Evolutionary conservation across 1,284 basidiomycete genomes (phyloP).

Genomic region (Puccinia horiana): DNA sequence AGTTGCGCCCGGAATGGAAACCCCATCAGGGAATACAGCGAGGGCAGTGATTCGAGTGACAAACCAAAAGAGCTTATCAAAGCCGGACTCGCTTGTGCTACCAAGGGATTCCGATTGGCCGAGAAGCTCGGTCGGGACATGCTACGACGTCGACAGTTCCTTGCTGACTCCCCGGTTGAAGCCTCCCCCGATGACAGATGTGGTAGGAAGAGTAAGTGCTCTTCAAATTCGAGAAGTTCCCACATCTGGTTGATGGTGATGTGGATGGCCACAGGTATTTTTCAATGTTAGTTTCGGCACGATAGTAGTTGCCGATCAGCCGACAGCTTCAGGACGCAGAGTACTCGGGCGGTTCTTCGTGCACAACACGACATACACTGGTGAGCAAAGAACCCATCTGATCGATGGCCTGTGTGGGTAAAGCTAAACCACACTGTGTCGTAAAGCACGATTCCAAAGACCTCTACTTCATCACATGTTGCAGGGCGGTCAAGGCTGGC

Average conservation of each 20-base stretch:
- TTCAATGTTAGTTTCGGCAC: slow-evolving; percentile 40
- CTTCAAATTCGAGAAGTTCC: neutral
- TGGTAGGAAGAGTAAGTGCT: slow-evolving; percentile 27
- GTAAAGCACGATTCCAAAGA: slow-evolving; percentile 47
- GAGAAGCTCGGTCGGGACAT: slow-evolving; percentile 20
- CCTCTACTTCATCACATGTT: slow-evolving; percentile 27
- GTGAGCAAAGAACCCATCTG: slow-evolving; percentile 8
- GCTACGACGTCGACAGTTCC: slow-evolving; percentile 23
- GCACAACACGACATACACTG: slow-evolving; percentile 38
- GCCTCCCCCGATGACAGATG: neutral
- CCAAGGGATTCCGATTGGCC: slow-evolving; percentile 34
- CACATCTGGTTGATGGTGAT: neutral
- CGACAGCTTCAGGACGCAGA: neutral
- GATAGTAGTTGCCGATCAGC: slow-evolving; percentile 5
- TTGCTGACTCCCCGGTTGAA: slow-evolving; percentile 4
- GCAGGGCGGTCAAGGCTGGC: slow-evolving; percentile 35
- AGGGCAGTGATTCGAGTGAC: slow-evolving; percentile 32
- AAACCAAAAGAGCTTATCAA: neutral
- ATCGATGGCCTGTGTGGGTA: neutral
- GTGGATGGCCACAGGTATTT: slow-evolving; percentile 18
- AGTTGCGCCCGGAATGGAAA: slow-evolving; percentile 38
- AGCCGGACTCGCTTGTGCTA: neutral
- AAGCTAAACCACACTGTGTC: too few species aligned
- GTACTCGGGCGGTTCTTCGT: slow-evolving; percentile 46
- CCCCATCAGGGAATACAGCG: slow-evolving; percentile 38